Conservation (phyloP, 176 grass and related monocot species). For the Canna indica region DNA sequence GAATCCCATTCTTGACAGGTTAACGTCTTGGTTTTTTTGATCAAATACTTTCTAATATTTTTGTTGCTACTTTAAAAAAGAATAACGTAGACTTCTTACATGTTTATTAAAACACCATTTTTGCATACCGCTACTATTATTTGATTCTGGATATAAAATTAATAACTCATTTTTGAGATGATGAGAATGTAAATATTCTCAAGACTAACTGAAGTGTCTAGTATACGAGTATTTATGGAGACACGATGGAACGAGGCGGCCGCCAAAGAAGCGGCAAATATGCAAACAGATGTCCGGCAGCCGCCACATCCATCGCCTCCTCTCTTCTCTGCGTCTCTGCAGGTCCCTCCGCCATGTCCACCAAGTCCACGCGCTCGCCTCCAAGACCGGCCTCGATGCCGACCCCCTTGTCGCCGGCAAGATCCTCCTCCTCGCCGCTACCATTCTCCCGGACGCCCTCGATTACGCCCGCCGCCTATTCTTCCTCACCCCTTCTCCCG, state of each 20-base stretch:
- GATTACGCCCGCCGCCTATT: slow-evolving; percentile 19
- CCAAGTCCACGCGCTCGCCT: slow-evolving; percentile 11
- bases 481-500: slow-evolving; percentile 10
- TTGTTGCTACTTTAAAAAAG: no score
- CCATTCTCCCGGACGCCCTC: slow-evolving; percentile 7
- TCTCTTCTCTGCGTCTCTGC: slow-evolving; percentile 11
- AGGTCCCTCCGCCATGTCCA: slow-evolving; percentile 14
- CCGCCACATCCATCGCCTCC: background rate
- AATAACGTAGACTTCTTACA: no score
- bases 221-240: no score
- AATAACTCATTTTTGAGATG: no score
- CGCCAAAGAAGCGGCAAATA: background rate
- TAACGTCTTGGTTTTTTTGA: no score
- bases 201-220: no score
- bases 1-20: slow-evolving; percentile 98
- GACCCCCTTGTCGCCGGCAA: slow-evolving; percentile 11
- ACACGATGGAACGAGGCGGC: no score
- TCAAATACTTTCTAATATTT: background rate
- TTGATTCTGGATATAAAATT: no score
- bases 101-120: no score
- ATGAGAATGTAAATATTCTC: no score
- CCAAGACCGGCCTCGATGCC: slow-evolving; percentile 14
- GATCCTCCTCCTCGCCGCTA: slow-evolving; percentile 19
- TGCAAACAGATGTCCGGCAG: slow-evolving; percentile 1
- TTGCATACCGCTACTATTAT: no score